Base-by-base conservation (phyloP, 2,329 filamentous ascomycete species). In the Acrocalymma vagum region DNA sequence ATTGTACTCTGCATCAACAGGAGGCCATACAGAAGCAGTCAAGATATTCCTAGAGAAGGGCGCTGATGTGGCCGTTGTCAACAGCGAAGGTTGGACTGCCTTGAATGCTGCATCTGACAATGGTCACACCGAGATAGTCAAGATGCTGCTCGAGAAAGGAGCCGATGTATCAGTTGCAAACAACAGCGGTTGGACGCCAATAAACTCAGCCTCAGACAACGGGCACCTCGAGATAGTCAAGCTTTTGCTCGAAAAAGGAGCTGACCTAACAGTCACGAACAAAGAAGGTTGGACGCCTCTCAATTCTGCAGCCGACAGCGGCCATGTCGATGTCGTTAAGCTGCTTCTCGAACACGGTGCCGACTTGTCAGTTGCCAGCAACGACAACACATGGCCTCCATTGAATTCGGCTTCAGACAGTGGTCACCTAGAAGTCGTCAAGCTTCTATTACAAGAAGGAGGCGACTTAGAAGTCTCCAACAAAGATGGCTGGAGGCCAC, bases 161-260 rank as follows among this genome's bases (percentile, higher is more conserved):
- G 26, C 38, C 5, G 13, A 30, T 11, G n/a, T 30, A 4, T 29
- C 22, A 17, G 20, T 17, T 9, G 9, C 5, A 8, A 18, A 13
- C 23, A 31, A 7, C 13, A 25, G 17, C 9, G 6, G 14, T 17
- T 10, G 27, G 10, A 31, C 10, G 27, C 28, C 38, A 23, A 23
- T 41, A 3, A 10, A 34, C 7, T 10, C 38, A 23, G 30, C 29
- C 3, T 34, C 38, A 13, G 3, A 9, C 10, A 27, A 23, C 15
- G 38, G 38, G 29, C 30, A 41, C 14, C 8, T 14, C 8, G 29
- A 34, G 23, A 25, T 35, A 6, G 38, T 41, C 9, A 26, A 35
- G 20, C 21, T 41, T 9, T 24, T 41, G 11, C 21, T 41, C 9
- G 30, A 41, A 8, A 33, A 41, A 3, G 21, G 24, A 6, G 38